Conservation (phyloP, 1,139 yeast species). For the Hansenula sp. region DNA sequence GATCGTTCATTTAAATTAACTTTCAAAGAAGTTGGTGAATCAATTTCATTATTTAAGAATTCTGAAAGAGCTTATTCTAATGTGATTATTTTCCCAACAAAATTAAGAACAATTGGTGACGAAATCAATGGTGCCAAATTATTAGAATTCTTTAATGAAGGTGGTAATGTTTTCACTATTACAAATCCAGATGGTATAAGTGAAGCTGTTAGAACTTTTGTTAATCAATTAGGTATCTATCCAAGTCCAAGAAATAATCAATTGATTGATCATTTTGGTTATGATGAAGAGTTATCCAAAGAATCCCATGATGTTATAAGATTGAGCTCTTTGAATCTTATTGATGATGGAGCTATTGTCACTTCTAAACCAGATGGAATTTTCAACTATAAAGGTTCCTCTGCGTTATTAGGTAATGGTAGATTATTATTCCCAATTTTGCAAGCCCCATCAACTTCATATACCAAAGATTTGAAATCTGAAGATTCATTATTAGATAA, state of each 20-base stretch:
- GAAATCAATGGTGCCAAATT: constrained; percentile 38
- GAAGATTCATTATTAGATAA: constrained; percentile 41
- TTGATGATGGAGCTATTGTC: constrained; percentile 20
- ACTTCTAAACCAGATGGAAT: constrained; percentile 15
- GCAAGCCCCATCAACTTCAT: constrained; percentile 65
- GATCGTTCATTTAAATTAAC: neutral
- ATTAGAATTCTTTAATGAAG: constrained; percentile 50
- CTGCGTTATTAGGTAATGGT: constrained; percentile 55
- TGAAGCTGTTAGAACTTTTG: constrained; percentile 61
- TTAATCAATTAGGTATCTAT: constrained; percentile 78
- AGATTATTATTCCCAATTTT: constrained; percentile 70
- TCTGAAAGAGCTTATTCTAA: constrained; percentile 48
- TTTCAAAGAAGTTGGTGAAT: constrained; percentile 11
- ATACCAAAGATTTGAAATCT: constrained; percentile 37
- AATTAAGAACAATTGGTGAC: constrained; percentile 37
- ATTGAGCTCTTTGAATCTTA: constrained; percentile 17
- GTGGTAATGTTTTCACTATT: constrained; percentile 74
- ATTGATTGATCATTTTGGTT: constrained; percentile 63
- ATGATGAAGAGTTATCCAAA: constrained; percentile 14
- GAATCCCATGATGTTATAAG: constrained; percentile 16
- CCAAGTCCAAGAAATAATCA: constrained; percentile 77
- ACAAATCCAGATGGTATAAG: constrained; percentile 58
- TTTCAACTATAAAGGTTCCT: constrained; percentile 40
- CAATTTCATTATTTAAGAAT: constrained; percentile 33
- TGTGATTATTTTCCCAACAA: constrained; percentile 50